Conservation (phyloP, 192 early-diverging fungal genomes). For the Mortierella claussenii region DNA sequence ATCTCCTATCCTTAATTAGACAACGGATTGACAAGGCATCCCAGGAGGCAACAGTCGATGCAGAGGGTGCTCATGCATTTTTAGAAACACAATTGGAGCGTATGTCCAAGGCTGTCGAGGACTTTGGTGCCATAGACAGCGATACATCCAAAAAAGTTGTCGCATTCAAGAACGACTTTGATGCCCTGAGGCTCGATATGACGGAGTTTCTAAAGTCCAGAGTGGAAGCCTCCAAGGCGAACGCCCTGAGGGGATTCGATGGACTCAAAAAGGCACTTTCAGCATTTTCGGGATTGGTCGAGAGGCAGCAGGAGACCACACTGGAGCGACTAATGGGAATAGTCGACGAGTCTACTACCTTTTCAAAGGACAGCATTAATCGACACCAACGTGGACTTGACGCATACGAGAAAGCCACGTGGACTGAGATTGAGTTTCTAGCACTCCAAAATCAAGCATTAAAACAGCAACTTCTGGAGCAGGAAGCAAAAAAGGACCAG, state of each 20-base stretch:
- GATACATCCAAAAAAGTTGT: conserved; percentile 11
- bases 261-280: conserved; percentile 14
- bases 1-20: conserved; percentile 6
- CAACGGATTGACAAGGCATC: conserved; percentile 19
- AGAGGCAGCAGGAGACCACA: conserved; percentile 16
- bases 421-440: conserved; percentile 25
- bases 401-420: conserved; percentile 18
- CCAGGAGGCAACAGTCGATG: conserved; percentile 5
- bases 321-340: conserved; percentile 2
- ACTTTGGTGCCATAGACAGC: conserved; percentile 9
- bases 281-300: conserved; percentile 9
- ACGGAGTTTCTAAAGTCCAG: conserved; percentile 25
- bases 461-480: conserved; percentile 18
- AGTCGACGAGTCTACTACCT: conserved; percentile 21
- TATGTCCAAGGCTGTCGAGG: conserved; percentile 13
- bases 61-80: conserved; percentile 2
- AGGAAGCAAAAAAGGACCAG: conserved; percentile 7
- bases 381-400: conserved; percentile 20
- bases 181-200: conserved; percentile 20
- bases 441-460: conserved; percentile 24
- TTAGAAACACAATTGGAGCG: conserved; percentile 11
- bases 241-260: conserved; percentile 29
- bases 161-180: conserved; percentile 38
- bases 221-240: conserved; percentile 12
- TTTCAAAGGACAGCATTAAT: conserved; percentile 16